A percentile compares a stretch with the other conserved stretches of the same genome.
These are phyloP conservation scores for Rhynchospora pubera DNA, from an alignment of 176 grass and related monocot genomes.

Conservation along the genomic window DNA sequence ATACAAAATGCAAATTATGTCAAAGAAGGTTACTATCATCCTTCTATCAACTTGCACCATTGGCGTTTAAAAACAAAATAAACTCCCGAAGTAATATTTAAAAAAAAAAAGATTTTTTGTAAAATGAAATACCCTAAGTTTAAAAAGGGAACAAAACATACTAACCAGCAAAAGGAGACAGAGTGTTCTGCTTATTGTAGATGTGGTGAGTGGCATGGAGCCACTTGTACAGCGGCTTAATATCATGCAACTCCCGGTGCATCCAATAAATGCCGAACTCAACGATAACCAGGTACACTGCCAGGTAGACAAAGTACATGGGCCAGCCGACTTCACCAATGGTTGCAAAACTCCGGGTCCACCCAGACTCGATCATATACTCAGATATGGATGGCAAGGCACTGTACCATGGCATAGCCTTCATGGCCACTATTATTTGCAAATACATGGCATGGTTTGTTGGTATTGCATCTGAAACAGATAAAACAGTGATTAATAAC, in stretches of 20 bases:
- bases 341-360: slow-evolving; percentile 66
- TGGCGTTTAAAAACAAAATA: background rate
- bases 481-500: background rate
- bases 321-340: slow-evolving; percentile 63
- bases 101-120: background rate
- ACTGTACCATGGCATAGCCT: slow-evolving; percentile 76
- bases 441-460: slow-evolving; percentile 77
- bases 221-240: slow-evolving; percentile 93
- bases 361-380: slow-evolving; percentile 85
- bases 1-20: background rate
- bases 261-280: slow-evolving; percentile 99
- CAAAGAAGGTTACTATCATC: background rate
- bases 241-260: slow-evolving; percentile 97
- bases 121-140: background rate
- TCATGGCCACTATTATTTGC: slow-evolving; percentile 80
- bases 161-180: slow-evolving; percentile 93
- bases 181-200: slow-evolving; percentile 97
- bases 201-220: slow-evolving; percentile 90
- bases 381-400: slow-evolving; percentile 75
- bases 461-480: slow-evolving; percentile 69
- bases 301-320: slow-evolving; percentile 44
- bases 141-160: background rate
- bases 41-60: background rate
- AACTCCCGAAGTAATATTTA: background rate
- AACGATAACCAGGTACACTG: slow-evolving; percentile 54